These are phyloP conservation scores for Blastobotrys attinorum DNA, from an alignment of 805 yeast species.

Conservation along the genomic window DNA sequence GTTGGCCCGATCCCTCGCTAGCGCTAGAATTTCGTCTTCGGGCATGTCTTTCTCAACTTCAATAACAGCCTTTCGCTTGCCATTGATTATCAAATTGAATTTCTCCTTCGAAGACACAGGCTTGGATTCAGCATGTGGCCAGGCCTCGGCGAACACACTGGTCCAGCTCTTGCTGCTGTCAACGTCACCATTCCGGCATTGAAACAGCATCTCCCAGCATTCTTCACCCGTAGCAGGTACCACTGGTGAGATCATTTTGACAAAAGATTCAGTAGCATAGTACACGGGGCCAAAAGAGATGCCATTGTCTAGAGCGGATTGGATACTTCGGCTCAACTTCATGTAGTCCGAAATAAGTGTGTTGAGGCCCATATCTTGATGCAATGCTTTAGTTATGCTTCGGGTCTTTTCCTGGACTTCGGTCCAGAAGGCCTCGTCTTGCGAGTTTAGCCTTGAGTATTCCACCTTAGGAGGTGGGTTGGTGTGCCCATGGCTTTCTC, in stretches of 20 bases:
- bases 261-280: conserved; percentile 43
- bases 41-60: conserved; percentile 10
- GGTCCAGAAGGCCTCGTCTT: conserved; percentile 53
- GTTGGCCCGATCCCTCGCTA: conserved; percentile 25
- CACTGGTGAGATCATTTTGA: conserved; percentile 68
- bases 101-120: conserved; percentile 25
- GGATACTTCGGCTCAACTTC: conserved; percentile 61
- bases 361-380: conserved; percentile 55
- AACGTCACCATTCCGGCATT: conserved; percentile 19
- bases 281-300: conserved; percentile 37
- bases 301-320: conserved; percentile 31
- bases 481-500: too few species aligned
- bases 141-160: conserved; percentile 49
- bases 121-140: conserved; percentile 49
- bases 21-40: conserved; percentile 30
- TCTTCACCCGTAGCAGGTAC: conserved; percentile 81
- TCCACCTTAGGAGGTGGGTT: background rate
- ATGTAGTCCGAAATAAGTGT: conserved; percentile 84
- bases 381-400: conserved; percentile 53
- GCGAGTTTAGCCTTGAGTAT: conserved; percentile 10
- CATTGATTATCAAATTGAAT: conserved; percentile 12
- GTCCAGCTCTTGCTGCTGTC: conserved; percentile 34
- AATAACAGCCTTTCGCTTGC: conserved; percentile 13
- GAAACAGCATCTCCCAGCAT: conserved; percentile 50
- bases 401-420: conserved; percentile 40